Conservation (phyloP, 768 basidiomycete genomes). For the Suillus bovinus region DNA sequence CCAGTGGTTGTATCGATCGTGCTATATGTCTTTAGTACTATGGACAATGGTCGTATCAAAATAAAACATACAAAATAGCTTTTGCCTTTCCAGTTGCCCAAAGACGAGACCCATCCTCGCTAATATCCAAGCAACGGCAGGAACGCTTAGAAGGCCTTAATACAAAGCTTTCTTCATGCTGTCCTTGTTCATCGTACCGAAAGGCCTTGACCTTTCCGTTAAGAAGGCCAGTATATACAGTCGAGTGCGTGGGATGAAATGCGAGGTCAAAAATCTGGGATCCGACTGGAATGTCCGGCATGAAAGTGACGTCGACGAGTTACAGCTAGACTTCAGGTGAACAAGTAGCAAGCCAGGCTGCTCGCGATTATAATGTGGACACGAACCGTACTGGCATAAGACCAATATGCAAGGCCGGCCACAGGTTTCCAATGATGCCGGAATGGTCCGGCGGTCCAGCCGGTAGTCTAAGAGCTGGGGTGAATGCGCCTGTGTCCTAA, state of each 20-base stretch:
- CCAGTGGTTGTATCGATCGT: conserved; percentile 68
- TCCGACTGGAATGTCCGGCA: conserved; percentile 68
- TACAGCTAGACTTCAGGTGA: not conserved
- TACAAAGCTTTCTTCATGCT: conserved; percentile 55
- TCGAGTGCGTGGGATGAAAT: conserved; percentile 74
- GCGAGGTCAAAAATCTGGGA: conserved; percentile 87
- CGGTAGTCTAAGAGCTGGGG: not conserved
- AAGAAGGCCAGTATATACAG: conserved; percentile 78
- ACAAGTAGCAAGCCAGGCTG: not conserved
- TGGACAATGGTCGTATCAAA: not conserved
- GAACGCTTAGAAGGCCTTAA: conserved; percentile 80
- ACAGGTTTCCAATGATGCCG: not conserved
- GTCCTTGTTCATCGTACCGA: conserved; percentile 71
- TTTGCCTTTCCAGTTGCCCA: conserved; percentile 85
- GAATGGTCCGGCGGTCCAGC: not conserved
- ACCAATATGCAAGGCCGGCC: not conserved
- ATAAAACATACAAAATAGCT: conserved; percentile 64
- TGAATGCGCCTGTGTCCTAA: not conserved
- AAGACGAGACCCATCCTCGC: conserved; percentile 65
- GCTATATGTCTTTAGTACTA: conserved; percentile 37
- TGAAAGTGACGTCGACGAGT: conserved; percentile 15
- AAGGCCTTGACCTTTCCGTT: conserved; percentile 85
- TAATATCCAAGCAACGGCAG: conserved; percentile 71
- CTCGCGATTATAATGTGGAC: too few species aligned
- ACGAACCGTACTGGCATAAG: not conserved